Conservation (phyloP, 2,329 filamentous ascomycete species). For the Sarocladiaceae sp. region DNA sequence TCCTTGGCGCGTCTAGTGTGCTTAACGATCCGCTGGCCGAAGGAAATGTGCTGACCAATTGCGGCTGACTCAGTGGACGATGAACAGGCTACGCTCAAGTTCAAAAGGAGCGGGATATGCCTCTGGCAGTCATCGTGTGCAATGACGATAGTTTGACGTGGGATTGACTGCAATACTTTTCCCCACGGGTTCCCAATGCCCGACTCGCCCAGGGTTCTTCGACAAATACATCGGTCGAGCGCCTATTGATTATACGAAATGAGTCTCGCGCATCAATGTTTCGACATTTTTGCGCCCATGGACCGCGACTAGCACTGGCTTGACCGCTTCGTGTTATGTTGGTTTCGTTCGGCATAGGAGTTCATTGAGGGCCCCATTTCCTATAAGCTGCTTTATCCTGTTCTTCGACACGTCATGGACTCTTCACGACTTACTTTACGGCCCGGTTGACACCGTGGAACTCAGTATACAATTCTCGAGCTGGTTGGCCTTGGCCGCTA, state of each 20-base stretch:
- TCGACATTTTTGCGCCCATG: constrained; percentile 4
- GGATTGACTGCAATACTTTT: background rate
- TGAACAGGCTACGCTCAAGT: constrained; percentile 79
- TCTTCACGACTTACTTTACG: constrained; percentile 28
- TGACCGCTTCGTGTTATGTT: constrained; percentile 18
- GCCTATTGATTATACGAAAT: constrained; percentile 10
- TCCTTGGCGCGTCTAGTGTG: constrained; percentile 79
- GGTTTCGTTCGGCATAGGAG: constrained; percentile 20
- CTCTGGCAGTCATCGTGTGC: constrained; percentile 24
- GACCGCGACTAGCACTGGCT: constrained; percentile 9
- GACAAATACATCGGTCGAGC: background rate
- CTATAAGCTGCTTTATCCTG: constrained; percentile 33
- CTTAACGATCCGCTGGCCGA: constrained; percentile 63
- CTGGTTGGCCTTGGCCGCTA: constrained; percentile 5
- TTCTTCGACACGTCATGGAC: constrained; percentile 32
- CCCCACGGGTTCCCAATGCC: constrained; percentile 12
- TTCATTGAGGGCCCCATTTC: constrained; percentile 21
- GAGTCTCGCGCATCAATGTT: constrained; percentile 19
- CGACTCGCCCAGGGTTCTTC: constrained; percentile 11
- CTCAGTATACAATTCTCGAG: constrained; percentile 11
- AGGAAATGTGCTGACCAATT: constrained; percentile 65
- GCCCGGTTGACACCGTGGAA: constrained; percentile 26
- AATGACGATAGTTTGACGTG: constrained; percentile 6
- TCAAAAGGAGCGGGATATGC: constrained; percentile 58
- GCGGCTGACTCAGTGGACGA: constrained; percentile 79